These are phyloP conservation scores for Ensete ventricosum DNA, from an alignment of 176 grass and related monocot genomes.

Conservation along the genomic window DNA sequence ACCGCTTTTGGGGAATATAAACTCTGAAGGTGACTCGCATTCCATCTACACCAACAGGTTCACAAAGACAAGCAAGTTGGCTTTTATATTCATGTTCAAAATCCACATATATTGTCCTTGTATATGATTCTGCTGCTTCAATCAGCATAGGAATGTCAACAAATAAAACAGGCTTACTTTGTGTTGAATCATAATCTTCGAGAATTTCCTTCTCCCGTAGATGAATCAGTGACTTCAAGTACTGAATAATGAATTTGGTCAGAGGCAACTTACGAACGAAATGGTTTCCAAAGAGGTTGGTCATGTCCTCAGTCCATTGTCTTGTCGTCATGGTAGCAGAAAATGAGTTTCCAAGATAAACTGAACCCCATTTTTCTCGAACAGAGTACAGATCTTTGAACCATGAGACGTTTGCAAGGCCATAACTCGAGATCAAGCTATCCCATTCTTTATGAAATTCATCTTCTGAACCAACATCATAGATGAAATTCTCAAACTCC, in stretches of 20 bases:
- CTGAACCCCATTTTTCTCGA: conserved; percentile 15
- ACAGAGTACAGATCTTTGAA: conserved; percentile 2
- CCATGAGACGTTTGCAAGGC: background rate
- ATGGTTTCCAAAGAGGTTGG: conserved; percentile 7
- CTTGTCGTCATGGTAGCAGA: conserved; percentile 10
- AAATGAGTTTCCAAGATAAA: conserved; percentile 10
- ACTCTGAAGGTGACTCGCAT: conserved; percentile 7
- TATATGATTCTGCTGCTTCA: conserved; percentile 18
- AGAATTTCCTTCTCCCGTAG: conserved; percentile 12
- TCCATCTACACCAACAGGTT: conserved; percentile 12
- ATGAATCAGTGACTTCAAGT: conserved; percentile 7
- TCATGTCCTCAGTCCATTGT: conserved; percentile 6
- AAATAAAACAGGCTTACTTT: conserved; percentile 8
- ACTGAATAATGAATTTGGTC: conserved; percentile 12
- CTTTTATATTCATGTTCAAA: conserved; percentile 17
- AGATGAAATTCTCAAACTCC: conserved; percentile 9
- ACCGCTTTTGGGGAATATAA: background rate
- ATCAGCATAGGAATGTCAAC: conserved; percentile 17
- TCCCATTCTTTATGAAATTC: conserved; percentile 12
- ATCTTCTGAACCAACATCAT: conserved; percentile 2
- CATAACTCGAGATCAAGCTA: background rate
- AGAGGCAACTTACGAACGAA: conserved; percentile 9
- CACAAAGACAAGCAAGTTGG: conserved; percentile 24
- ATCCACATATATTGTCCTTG: conserved; percentile 5
- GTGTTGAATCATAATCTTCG: conserved; percentile 17